phyloP scores from a whole-genome alignment of 345 rosid species.

The Noccaea caerulescens region DNA sequence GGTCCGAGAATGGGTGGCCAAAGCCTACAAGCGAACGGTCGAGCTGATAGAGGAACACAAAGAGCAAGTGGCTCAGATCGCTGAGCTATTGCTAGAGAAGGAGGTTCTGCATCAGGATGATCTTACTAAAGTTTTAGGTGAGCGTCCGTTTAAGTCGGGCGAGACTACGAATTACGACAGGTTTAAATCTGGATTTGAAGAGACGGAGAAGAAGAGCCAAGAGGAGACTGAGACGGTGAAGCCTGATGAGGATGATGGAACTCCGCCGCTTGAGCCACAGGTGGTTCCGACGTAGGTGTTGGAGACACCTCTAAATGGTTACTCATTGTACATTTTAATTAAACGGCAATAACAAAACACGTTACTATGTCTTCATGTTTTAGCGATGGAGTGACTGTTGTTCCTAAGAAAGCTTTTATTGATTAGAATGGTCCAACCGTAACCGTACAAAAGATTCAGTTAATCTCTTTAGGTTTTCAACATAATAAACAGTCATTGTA shows the following conservation, averaged over 20 bases:
- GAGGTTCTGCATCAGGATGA: slow-evolving; percentile 93
- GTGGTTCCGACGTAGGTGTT: slow-evolving; percentile 61
- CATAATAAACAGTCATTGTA: slow-evolving; percentile 8
- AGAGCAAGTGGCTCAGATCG: slow-evolving; percentile 79
- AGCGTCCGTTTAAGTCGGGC: slow-evolving; percentile 70
- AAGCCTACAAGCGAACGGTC: slow-evolving; percentile 68
- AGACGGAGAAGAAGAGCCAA: slow-evolving; percentile 40
- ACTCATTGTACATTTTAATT: slow-evolving; percentile 35
- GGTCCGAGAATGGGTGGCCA: slow-evolving; percentile 87
- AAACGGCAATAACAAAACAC: slow-evolving; percentile 26
- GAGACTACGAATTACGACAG: slow-evolving; percentile 79
- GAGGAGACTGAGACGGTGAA: slow-evolving; percentile 35
- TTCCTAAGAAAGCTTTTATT: neutral
- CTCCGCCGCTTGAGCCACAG: slow-evolving; percentile 63
- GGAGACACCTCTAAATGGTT: neutral
- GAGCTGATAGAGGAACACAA: slow-evolving; percentile 76
- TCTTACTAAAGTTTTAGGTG: slow-evolving; percentile 68
- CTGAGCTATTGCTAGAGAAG: slow-evolving; percentile 81
- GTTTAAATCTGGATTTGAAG: slow-evolving; percentile 74
- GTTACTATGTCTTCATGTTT: slow-evolving; percentile 29
- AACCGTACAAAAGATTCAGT: slow-evolving; percentile 5
- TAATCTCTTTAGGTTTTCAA: slow-evolving; percentile 1
- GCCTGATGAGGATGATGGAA: slow-evolving; percentile 54
- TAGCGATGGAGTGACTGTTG: slow-evolving; percentile 21
- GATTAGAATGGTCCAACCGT: no score